Evolutionary conservation across 805 yeast species (phyloP).

Genomic region (Candida vaughaniae): DNA sequence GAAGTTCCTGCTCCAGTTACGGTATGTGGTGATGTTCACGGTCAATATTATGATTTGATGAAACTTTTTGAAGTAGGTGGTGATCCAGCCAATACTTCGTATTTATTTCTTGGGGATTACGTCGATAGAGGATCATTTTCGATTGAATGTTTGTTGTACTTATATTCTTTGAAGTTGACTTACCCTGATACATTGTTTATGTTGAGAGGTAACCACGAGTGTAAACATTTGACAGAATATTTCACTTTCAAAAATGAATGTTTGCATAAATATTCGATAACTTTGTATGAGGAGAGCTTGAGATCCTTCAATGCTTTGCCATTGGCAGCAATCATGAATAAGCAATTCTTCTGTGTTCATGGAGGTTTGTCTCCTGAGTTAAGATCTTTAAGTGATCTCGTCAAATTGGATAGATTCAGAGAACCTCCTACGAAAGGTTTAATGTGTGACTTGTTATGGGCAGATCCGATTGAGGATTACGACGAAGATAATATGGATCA

Average conservation of each 20-base stretch:
- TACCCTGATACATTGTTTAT: conserved; percentile 74
- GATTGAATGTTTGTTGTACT: conserved; percentile 72
- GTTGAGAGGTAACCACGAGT: conserved; percentile 93
- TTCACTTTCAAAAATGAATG: conserved; percentile 93
- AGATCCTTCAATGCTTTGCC: conserved; percentile 84
- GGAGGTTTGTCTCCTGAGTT: conserved; percentile 94
- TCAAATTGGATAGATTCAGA: conserved; percentile 70
- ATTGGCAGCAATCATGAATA: conserved; percentile 88
- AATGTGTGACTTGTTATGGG: conserved; percentile 94
- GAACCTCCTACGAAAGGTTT: conserved; percentile 93
- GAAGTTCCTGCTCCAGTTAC: conserved; percentile 90
- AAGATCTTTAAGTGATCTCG: conserved; percentile 64
- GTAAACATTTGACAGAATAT: conserved; percentile 88
- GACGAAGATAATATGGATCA: conserved; percentile 46
- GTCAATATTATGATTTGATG: conserved; percentile 87
- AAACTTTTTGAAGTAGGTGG: conserved; percentile 94
- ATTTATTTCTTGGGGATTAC: conserved; percentile 88
- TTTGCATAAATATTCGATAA: conserved; percentile 69
- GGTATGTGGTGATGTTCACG: conserved; percentile 97
- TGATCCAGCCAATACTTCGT: conserved; percentile 71
- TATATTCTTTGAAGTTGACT: conserved; percentile 76
- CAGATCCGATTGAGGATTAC: conserved; percentile 91
- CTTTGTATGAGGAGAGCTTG: conserved; percentile 71
- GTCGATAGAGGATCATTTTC: conserved; percentile 94
- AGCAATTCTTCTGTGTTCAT: conserved; percentile 92